Base-by-base conservation (phyloP, 2,329 filamentous ascomycete species). In the Aureobasidium leucospermi region DNA sequence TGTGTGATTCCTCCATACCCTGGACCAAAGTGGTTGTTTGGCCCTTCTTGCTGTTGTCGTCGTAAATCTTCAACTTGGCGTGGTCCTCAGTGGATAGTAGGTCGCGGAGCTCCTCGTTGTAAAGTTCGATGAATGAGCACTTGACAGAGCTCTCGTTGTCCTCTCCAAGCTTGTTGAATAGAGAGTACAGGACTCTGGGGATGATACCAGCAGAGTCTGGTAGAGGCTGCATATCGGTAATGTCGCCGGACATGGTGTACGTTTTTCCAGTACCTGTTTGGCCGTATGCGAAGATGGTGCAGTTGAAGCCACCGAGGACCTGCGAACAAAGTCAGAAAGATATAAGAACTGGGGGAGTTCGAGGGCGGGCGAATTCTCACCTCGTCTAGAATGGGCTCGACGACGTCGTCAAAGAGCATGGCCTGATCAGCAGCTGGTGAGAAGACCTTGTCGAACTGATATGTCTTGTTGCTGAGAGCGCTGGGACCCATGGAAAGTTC, bases 231-330 rank as follows among this genome's bases (percentile, higher is more conserved):
- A 91, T 90, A 67, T 96, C 89, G 13, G 83, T 89, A 85, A 99
- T 96, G 73, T 99, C 93, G 59, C 94, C 94, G 0, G 93, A 96
- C 94, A 99, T 99, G 28, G 94, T 99, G 74, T 99, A 99, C 13
- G 94, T 99, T 74, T 99, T 99, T 67, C 94, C 94, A 0, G 94
- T 99, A 46, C 94, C 94, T 0, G 94, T 99, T 73, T 99, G 94
- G 29, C 94, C 94, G 72, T 99, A 99, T 36, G 94, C 94, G 68
- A 99, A 99, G 62, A 99, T 96, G 5, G 94, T 99, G 76, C 94
- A 99, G 73, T 99, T 99, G 76, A 90, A 97, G 56, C 94, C 94
- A 28, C 86, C 83, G 43, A 99, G 82, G 81, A 97, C 96, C 90
- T 96, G 66, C 10, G 28, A 32, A 58, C 10, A 29, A 32, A 58